Evolutionary conservation across 805 yeast genomes (phyloP), one percentile per base, ranked within the genome.

Genomic region (Peterozyma toletana): DNA sequence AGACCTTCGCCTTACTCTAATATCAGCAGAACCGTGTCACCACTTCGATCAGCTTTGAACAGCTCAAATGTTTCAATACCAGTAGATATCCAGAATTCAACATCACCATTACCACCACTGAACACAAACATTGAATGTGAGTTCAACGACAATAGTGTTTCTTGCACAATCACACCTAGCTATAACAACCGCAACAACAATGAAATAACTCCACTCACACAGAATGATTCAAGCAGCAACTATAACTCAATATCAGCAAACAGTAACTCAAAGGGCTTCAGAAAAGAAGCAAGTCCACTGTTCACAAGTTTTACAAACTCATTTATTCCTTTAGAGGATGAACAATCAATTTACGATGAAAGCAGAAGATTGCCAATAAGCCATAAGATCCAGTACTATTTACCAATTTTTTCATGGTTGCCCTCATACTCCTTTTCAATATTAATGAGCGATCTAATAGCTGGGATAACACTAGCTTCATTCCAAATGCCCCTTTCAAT

Each of bases 401-500:
- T 84, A 2, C 91, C 91, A 0, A 76, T 80, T 45, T 68, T 73
- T 38, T 69, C 80, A 0, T 85, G 93, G 93, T 48, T 81, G n/a
- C 73, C 76, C 5, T 53, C 70, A 7, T 85, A 85, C 49, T 53
- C 53, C 1, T 11, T 45, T 13, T 42, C 53, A 1, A 62, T 60
- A 39, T 53, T 81, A 37, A 18, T 75, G 2, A 72, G 78, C 16
- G 99, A 91, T 56, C 55, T 86, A 9, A 62, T 83, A 14, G 95
- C 96, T 2, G 98, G 99, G 0, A 54, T 88, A 4, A 81, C 97
- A 0, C 61, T 90, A 33, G 96, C 96, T 0, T 83, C 93, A 4
- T 91, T 89, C 62, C 97, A 90, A 59, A 78, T 91, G 40, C 98
- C 99, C 1, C 67, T 91, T 43, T 83, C 89, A 48, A 71, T 82